phyloP scores from a whole-genome alignment of 306 rosid genomes.

The Vicia faba region DNA sequence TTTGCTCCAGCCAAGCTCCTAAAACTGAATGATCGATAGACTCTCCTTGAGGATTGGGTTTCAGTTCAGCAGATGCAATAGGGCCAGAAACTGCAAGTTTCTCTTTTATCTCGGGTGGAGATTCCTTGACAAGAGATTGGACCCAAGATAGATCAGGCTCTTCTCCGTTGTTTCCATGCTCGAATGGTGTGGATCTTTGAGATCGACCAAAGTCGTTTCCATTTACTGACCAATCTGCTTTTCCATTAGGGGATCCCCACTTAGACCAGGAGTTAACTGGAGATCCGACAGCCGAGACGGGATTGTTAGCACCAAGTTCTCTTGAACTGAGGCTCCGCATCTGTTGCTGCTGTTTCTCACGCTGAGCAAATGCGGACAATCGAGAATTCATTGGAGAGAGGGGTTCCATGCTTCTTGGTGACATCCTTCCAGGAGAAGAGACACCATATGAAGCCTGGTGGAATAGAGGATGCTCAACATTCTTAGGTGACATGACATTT shows the following conservation, averaged over 20 bases:
- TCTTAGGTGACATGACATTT: conserved; percentile 63
- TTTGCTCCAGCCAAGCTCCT: conserved; percentile 93
- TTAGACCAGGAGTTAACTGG: conserved; percentile 70
- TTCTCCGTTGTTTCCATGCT: conserved; percentile 67
- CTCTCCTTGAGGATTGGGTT: conserved; percentile 61
- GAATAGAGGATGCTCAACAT: conserved; percentile 62
- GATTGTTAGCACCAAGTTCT: conserved; percentile 63
- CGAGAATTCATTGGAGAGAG: conserved; percentile 78
- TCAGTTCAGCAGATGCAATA: conserved; percentile 55
- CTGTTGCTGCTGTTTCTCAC: conserved; percentile 68
- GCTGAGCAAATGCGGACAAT: conserved; percentile 59
- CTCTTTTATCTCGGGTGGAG: conserved; percentile 75
- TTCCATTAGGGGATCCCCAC: conserved; percentile 82
- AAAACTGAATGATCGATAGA: conserved; percentile 73
- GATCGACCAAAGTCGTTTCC: conserved; percentile 54
- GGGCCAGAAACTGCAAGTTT: conserved; percentile 53
- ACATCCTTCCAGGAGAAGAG: conserved; percentile 87
- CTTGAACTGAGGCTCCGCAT: conserved; percentile 71
- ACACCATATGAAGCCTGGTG: conserved; percentile 71
- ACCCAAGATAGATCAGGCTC: conserved; percentile 94
- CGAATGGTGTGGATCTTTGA: conserved; percentile 57
- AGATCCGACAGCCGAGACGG: conserved; percentile 60
- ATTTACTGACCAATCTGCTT: conserved; percentile 68
- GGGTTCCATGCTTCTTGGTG: conserved; percentile 76
- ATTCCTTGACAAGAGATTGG: conserved; percentile 84